Evolutionary conservation across 805 yeast genomes (phyloP), one percentile per base, ranked within the genome.

Genomic region (Candida sakaeoensis): DNA sequence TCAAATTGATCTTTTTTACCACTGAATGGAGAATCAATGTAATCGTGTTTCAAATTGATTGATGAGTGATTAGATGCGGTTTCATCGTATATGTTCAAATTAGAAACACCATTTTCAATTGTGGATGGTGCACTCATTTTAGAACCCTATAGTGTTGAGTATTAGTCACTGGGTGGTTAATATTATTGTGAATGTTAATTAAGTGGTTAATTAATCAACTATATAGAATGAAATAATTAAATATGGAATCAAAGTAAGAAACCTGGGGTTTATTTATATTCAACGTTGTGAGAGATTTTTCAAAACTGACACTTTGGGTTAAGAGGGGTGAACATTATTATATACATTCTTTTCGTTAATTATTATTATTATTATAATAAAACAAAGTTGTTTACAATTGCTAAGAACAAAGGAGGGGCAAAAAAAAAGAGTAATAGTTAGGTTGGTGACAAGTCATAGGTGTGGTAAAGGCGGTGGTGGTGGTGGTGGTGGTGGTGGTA

Each of bases 1-100:
- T 80, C 89, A 60, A 82, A 76, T 61, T 93, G 98, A 35, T 76
- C 72, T 55, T 80, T 84, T 58, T 85, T 88, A 25, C 90, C 95
- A 17, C 79, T 75, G 56, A 88, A 91, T 4, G 85, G 82, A 39
- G 80, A 70, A 37, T 84, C 76, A 46, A 79, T 78, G 70, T 89
- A 91, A 47, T 89, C 96, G 15, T 62, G 67, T 43, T 61, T 63
- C 41, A 56, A 43, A 42, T 61, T 55, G 21, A 55, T 49, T 14
- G 55, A 52, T 10, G 68, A 61, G 13, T 64, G 54, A 10, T 61
- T 47, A 37, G 60, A 61, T 24, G 68, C 63, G 17, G 47, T 42
- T 16, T 52, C 46, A 39, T 49, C 50, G 8, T 55, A 50, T 15
- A 62, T 45, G 4, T 57, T 43, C 39, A 63, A 57, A 43, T 43